phyloP scores from a whole-genome alignment of 495 filamentous ascomycete genomes.

The Staphylotrichum longicolle region DNA sequence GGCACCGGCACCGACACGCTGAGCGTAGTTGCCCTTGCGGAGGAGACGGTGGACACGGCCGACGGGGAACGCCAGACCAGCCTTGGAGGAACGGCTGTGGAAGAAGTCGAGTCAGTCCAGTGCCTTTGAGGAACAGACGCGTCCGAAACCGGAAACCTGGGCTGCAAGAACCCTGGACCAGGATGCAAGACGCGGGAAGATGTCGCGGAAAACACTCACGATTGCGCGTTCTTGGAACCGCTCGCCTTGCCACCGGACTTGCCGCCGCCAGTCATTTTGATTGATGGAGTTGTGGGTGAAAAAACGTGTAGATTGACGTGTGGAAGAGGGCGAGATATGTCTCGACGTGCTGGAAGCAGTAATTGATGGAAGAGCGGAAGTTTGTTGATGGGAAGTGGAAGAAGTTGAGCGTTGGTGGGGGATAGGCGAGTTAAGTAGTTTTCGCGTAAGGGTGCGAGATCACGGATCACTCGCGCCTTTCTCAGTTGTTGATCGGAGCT shows the following conservation, averaged over 20 bases:
- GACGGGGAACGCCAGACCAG: conserved; percentile 98
- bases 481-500: conserved; percentile 35
- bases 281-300: conserved; percentile 34
- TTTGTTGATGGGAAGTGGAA: conserved; percentile 40
- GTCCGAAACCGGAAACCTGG: conserved; percentile 15
- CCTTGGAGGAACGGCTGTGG: conserved; percentile 92
- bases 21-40: conserved; percentile 99
- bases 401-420: conserved; percentile 43
- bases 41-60: conserved; percentile 99
- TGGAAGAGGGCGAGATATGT: conserved; percentile 32
- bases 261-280: conserved; percentile 98
- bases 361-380: conserved; percentile 30
- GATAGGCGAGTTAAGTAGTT: conserved; percentile 52
- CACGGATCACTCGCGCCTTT: conserved; percentile 42
- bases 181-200: conserved; percentile 20
- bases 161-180: conserved; percentile 7
- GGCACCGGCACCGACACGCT: conserved; percentile 98
- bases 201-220: conserved; percentile 57
- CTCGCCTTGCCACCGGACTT: conserved; percentile 99
- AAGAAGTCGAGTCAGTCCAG: conserved; percentile 34
- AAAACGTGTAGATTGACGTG: conserved; percentile 35
- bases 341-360: conserved; percentile 19
- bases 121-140: conserved; percentile 28
- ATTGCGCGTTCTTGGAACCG: conserved; percentile 95
- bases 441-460: conserved; percentile 49